Percentiles rank a stretch among this genome's conserved stretches.
phyloP scores from a whole-genome alignment of 2,329 filamentous ascomycete genomes.

The Colletotrichum kahawae region DNA sequence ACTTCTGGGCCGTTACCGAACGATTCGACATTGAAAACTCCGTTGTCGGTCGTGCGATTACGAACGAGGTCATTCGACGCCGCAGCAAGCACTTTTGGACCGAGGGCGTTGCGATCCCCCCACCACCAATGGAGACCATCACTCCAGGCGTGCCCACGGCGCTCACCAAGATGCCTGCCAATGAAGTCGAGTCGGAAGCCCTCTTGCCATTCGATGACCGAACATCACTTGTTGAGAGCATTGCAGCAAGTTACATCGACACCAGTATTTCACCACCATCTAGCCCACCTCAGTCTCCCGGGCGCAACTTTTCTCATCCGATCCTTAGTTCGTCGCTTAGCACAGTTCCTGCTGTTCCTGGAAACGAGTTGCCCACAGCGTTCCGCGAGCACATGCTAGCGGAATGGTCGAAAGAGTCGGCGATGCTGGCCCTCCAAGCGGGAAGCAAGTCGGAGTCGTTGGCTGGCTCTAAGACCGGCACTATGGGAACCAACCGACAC shows the following conservation, averaged over 20 bases:
- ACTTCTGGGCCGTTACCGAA: slow-evolving; percentile 81
- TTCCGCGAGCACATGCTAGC: slow-evolving; percentile 78
- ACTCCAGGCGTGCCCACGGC: slow-evolving; percentile 51
- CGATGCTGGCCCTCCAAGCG: slow-evolving; percentile 71
- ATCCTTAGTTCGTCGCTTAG: slow-evolving; percentile 57
- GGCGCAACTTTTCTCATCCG: slow-evolving; percentile 66
- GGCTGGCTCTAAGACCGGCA: slow-evolving; percentile 74
- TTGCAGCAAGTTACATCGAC: slow-evolving; percentile 73
- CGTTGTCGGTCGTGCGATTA: slow-evolving; percentile 71
- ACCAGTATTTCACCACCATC: slow-evolving; percentile 66
- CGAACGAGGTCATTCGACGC: slow-evolving; percentile 77
- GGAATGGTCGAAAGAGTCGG: slow-evolving; percentile 80
- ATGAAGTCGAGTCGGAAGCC: slow-evolving; percentile 65
- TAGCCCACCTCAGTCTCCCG: slow-evolving; percentile 74
- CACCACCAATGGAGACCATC: slow-evolving; percentile 67
- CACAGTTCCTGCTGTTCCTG: slow-evolving; percentile 41
- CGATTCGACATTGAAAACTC: slow-evolving; percentile 78
- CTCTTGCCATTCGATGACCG: slow-evolving; percentile 79
- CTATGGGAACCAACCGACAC: slow-evolving; percentile 55
- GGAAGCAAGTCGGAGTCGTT: slow-evolving; percentile 76
- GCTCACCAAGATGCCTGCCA: slow-evolving; percentile 51
- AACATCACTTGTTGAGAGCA: slow-evolving; percentile 72
- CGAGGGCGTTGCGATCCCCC: slow-evolving; percentile 73
- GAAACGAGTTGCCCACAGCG: slow-evolving; percentile 65
- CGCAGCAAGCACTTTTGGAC: slow-evolving; percentile 81